Evolutionary conservation across 2,329 filamentous ascomycete species (phyloP).

Genomic region (Cladophialophora immunda): DNA sequence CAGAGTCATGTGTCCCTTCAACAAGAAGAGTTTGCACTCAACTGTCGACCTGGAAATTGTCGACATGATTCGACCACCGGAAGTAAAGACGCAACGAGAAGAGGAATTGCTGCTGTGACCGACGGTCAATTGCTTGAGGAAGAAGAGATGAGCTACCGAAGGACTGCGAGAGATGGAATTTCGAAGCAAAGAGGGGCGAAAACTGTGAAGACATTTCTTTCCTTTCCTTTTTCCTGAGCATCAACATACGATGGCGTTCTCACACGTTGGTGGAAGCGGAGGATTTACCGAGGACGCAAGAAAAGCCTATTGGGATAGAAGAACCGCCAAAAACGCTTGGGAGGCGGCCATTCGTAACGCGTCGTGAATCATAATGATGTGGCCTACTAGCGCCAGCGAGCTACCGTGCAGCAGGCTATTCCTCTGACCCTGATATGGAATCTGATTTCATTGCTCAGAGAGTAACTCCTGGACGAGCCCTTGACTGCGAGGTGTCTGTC

Average conservation of each 20-base stretch:
- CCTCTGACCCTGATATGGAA: neutral
- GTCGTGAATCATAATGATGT: neutral
- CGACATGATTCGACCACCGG: conserved; percentile 23
- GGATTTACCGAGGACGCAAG: neutral
- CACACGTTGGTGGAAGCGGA: neutral
- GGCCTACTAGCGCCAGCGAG: neutral
- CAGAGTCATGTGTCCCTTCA: conserved; percentile 29
- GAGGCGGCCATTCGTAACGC: neutral
- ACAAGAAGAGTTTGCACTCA: conserved; percentile 25
- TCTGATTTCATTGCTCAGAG: neutral
- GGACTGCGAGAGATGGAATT: neutral
- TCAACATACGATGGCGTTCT: neutral
- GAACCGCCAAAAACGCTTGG: neutral
- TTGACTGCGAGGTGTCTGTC: neutral
- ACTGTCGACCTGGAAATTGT: conserved; percentile 27
- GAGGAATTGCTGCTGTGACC: neutral
- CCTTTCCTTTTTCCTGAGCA: neutral
- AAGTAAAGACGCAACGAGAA: conserved; percentile 6
- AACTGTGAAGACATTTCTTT: neutral
- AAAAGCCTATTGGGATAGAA: neutral
- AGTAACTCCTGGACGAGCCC: neutral
- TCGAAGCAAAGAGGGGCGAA: neutral
- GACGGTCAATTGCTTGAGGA: neutral
- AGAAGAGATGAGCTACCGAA: neutral
- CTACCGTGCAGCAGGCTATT: neutral